phyloP scores from a whole-genome alignment of 371 early-diverging fungal species.

The Lichtheimia ornata region DNA sequence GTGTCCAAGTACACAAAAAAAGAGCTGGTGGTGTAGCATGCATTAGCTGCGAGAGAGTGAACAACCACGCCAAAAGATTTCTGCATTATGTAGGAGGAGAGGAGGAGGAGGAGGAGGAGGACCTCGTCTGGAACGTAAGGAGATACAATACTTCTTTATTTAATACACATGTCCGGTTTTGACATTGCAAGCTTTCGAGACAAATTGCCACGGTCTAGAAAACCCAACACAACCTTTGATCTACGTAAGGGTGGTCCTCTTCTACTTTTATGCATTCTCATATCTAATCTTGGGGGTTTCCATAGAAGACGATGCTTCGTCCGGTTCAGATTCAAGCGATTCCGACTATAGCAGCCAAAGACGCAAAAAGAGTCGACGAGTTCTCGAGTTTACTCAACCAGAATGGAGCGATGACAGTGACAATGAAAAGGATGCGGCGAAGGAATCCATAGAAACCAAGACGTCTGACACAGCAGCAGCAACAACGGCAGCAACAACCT shows the following conservation, averaged over 20 bases:
- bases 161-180: background rate
- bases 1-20: too few relatives aligned
- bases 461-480: too few relatives aligned
- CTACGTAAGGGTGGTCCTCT: background rate
- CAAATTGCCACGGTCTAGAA: background rate
- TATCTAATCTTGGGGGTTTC: background rate
- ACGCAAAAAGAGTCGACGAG: background rate
- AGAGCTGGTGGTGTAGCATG: too few relatives aligned
- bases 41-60: too few relatives aligned
- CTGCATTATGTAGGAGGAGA: too few relatives aligned
- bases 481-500: too few relatives aligned
- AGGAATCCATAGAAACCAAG: too few relatives aligned
- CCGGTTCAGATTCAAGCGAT: background rate
- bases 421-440: too few relatives aligned
- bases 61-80: too few relatives aligned
- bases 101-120: too few relatives aligned
- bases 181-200: slow-evolving; percentile 1
- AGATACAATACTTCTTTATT: too few relatives aligned
- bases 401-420: background rate
- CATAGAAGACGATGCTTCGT: background rate
- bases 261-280: background rate
- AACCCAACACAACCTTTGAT: background rate
- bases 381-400: background rate
- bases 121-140: too few relatives aligned
- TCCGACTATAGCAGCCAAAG: background rate